These are phyloP conservation scores for Coniophora puteana DNA, from an alignment of 1,284 basidiomycete genomes.

Conservation along the genomic window DNA sequence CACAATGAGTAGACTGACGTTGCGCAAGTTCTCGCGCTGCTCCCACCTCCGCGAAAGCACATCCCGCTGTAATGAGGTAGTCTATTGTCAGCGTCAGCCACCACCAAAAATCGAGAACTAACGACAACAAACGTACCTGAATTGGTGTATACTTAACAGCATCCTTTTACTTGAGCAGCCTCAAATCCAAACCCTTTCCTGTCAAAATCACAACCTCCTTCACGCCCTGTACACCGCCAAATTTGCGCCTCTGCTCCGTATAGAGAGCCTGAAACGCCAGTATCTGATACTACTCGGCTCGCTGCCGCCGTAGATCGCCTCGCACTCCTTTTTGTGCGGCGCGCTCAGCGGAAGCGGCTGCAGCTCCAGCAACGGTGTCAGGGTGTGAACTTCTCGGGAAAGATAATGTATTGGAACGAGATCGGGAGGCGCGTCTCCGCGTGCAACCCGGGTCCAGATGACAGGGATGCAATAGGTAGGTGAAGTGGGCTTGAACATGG, in stretches of 20 bases:
- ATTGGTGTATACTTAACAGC: constrained; percentile 91
- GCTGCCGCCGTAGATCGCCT: constrained; percentile 82
- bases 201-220: constrained; percentile 93
- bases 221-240: constrained; percentile 76
- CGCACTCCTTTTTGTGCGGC: constrained; percentile 89
- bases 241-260: constrained; percentile 91
- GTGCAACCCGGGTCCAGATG: constrained; percentile 94
- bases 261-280: constrained; percentile 99
- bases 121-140: constrained; percentile 50
- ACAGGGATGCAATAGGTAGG: constrained; percentile 98
- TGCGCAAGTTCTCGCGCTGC: constrained; percentile 95
- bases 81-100: neutral
- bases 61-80: constrained; percentile 74
- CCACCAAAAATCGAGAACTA: no score
- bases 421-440: constrained; percentile 93
- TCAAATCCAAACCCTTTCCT: constrained; percentile 92
- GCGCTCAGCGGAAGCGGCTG: constrained; percentile 89
- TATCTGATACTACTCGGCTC: constrained; percentile 82
- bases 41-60: constrained; percentile 93
- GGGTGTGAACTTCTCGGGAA: constrained; percentile 97
- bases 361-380: constrained; percentile 90
- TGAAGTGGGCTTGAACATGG: constrained; percentile 95
- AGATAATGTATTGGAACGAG: constrained; percentile 96
- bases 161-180: constrained; percentile 88
- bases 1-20: constrained; percentile 88